Percentiles rank a stretch among this genome's conserved stretches.
Evolutionary conservation across 768 basidiomycete genomes (phyloP).

Genomic region (Panus rudis): DNA sequence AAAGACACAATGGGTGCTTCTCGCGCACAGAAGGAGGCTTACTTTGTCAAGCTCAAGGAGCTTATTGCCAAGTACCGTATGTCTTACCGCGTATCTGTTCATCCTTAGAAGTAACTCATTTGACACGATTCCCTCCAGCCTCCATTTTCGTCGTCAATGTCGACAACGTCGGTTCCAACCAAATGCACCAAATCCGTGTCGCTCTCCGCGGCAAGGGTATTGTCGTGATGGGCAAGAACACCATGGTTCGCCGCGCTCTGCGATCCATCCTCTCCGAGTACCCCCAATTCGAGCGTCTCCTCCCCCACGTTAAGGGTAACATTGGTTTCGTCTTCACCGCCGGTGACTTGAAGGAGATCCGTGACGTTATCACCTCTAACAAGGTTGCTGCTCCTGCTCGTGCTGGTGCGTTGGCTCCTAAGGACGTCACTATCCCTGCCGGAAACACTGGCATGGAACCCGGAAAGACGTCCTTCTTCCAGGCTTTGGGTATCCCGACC

Average conservation of each 20-base stretch:
- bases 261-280: slow-evolving; percentile 83
- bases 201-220: slow-evolving; percentile 94
- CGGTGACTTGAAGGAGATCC: slow-evolving; percentile 88
- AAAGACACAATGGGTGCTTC: slow-evolving; percentile 77
- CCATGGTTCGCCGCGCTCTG: slow-evolving; percentile 98
- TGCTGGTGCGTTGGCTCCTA: slow-evolving; percentile 93
- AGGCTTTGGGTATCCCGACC: slow-evolving; percentile 98
- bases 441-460: slow-evolving; percentile 99
- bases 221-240: slow-evolving; percentile 99
- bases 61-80: slow-evolving; percentile 84
- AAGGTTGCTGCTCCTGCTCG: slow-evolving; percentile 98
- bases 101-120: background rate
- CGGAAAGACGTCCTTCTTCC: slow-evolving; percentile 99
- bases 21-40: slow-evolving; percentile 83
- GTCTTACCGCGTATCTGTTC: slow-evolving; percentile 24
- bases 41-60: slow-evolving; percentile 92
- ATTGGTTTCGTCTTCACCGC: slow-evolving; percentile 98
- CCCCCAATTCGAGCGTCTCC: slow-evolving; percentile 94
- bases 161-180: slow-evolving; percentile 99
- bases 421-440: slow-evolving; percentile 86
- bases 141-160: slow-evolving; percentile 99
- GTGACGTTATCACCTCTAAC: slow-evolving; percentile 90
- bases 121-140: slow-evolving; percentile 41
- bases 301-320: slow-evolving; percentile 95
- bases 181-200: slow-evolving; percentile 97